phyloP scores from a whole-genome alignment of 129 eudicot species.

The Chrysanthemum lavandulifolium region DNA sequence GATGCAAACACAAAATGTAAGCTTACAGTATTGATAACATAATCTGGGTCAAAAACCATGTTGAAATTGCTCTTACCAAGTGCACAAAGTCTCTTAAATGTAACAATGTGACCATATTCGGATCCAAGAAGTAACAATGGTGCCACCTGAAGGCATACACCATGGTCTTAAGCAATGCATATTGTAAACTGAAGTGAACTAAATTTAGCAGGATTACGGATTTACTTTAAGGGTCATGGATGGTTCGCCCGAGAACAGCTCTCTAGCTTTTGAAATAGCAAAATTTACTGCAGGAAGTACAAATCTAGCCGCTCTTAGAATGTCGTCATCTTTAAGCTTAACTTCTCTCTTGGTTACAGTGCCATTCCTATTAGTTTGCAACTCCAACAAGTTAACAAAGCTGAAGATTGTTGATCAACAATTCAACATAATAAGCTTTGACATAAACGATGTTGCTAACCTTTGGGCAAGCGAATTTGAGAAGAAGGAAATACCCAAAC shows the following conservation, averaged over 20 bases:
- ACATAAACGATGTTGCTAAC: conserved; percentile 18
- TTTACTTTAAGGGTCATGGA: conserved; percentile 84
- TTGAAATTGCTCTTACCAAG: conserved; percentile 51
- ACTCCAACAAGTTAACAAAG: conserved; percentile 12
- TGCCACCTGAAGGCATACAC: conserved; percentile 50
- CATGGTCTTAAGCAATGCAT: not conserved
- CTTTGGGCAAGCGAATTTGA: conserved; percentile 64
- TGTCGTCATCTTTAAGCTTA: conserved; percentile 63
- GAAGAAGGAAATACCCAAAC: conserved; percentile 69
- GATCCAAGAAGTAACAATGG: conserved; percentile 76
- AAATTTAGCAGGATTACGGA: not conserved
- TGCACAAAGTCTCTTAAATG: conserved; percentile 81
- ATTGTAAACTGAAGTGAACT: not conserved
- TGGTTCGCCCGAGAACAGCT: conserved; percentile 88
- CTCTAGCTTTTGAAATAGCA: conserved; percentile 48
- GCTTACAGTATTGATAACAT: conserved; percentile 9
- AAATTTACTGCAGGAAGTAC: conserved; percentile 78
- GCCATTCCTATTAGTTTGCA: conserved; percentile 37
- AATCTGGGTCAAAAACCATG: not conserved
- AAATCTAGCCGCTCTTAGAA: conserved; percentile 55
- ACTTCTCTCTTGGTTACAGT: conserved; percentile 28
- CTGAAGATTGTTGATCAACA: not conserved
- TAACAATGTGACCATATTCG: conserved; percentile 82
- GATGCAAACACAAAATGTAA: conserved; percentile 15
- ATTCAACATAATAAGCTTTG: not conserved